phyloP scores from a whole-genome alignment of 1,284 basidiomycete genomes.

The Fistulinella staudtii region DNA sequence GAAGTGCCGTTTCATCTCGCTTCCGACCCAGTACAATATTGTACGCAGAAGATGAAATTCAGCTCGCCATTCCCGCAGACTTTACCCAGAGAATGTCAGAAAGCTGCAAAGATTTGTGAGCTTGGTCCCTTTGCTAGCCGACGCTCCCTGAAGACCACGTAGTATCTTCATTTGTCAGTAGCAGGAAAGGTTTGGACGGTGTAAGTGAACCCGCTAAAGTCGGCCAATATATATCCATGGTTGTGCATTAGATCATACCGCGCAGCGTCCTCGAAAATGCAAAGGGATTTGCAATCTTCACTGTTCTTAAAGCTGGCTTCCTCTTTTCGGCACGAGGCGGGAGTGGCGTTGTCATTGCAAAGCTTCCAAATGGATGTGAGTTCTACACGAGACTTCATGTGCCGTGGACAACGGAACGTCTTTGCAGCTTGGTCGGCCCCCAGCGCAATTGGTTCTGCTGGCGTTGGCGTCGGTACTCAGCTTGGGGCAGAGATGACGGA shows the following conservation, averaged over 20 bases:
- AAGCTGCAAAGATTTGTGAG: slow-evolving; percentile 73
- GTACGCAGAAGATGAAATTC: slow-evolving; percentile 48
- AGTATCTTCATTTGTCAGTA: slow-evolving; percentile 75
- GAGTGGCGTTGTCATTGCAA: slow-evolving; percentile 89
- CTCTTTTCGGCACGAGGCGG: slow-evolving; percentile 80
- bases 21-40: neutral
- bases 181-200: slow-evolving; percentile 67
- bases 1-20: too few relatives aligned
- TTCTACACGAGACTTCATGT: slow-evolving; percentile 12
- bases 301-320: slow-evolving; percentile 76
- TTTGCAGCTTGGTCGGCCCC: slow-evolving; percentile 85
- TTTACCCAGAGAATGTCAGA: slow-evolving; percentile 68
- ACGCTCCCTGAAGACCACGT: slow-evolving; percentile 13
- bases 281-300: slow-evolving; percentile 83
- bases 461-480: slow-evolving; percentile 85
- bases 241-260: slow-evolving; percentile 52
- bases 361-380: slow-evolving; percentile 79
- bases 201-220: slow-evolving; percentile 22
- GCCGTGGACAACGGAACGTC: too few relatives aligned
- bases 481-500: slow-evolving; percentile 90
- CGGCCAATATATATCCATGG: neutral
- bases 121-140: slow-evolving; percentile 9
- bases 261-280: slow-evolving; percentile 67
- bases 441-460: slow-evolving; percentile 93
- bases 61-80: slow-evolving; percentile 67